Evolutionary conservation across 1,284 basidiomycete genomes (phyloP), one percentile per base, ranked within the genome.

Genomic region (Cryptococcus sp.): DNA sequence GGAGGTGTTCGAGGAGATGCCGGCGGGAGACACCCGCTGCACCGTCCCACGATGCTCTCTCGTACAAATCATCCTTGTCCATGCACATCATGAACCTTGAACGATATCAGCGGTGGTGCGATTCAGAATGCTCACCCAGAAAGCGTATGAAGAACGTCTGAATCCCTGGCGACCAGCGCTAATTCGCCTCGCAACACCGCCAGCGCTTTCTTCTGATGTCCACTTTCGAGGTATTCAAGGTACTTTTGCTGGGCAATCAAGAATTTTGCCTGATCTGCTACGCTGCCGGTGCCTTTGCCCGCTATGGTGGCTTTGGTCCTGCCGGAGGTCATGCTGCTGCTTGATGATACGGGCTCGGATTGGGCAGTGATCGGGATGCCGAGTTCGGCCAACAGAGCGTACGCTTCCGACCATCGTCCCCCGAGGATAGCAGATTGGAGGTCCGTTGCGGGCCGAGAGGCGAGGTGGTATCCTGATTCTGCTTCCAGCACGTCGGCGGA

Each of bases 161-260:
- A 80, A 72, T 91, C 87, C 45, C 85, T 83, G 58, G 88, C 86
- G 53, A 90, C 76, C 47, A 90, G 88, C 1, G 93, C 90, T 31
- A 99, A 81, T 73, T 94, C 92, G 64, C 88, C 87, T 53, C 95
- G 86, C 50, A 99, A 81, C 4, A 96, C 89, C 42, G 87, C 84
- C 42, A 99, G 80, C 11, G 96, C 95, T 66, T 85, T 84, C 54
- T 90, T 90, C 13, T 87, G 89, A 77, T 88, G 88, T 61, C 86
- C 84, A 2, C 85, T 83, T 72, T 98, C 95, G 50, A 99, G 82
- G n/a, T 91, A 82, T 74, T 99, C 95, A 46, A 99, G 84, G 76
- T 97, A 99, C 80, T 96, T 94, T 83, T 99, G 95, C 79, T 90
- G 88, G 59, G 88, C 88, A 58, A 99, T 89, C 64, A 94, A 81